phyloP scores from a whole-genome alignment of 2,329 filamentous ascomycete species.

The Chaetomiaceae sp. region DNA sequence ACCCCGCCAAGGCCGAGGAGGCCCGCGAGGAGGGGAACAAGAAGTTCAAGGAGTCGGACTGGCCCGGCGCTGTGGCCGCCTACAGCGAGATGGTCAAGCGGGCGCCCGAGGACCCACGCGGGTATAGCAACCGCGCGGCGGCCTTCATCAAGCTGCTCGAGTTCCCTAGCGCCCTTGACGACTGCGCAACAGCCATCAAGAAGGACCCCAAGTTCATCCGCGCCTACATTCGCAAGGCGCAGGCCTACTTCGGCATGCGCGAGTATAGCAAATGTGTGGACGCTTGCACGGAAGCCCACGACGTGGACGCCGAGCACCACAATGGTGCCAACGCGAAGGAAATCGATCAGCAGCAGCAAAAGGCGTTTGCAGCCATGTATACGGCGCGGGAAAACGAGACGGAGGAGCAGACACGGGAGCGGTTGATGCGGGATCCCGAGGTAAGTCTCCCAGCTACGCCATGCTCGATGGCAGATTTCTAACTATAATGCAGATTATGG shows the following conservation, averaged over 20 bases:
- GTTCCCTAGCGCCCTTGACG: conserved; percentile 87
- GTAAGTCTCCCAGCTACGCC: conserved; percentile 48
- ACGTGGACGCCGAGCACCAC: conserved; percentile 66
- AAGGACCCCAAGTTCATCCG: conserved; percentile 89
- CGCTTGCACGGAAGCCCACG: conserved; percentile 73
- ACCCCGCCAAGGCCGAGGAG: conserved; percentile 89
- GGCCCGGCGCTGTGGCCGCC: conserved; percentile 88
- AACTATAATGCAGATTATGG: conserved; percentile 60
- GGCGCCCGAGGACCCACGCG: conserved; percentile 83
- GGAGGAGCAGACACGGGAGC: conserved; percentile 89
- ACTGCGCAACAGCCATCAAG: conserved; percentile 89
- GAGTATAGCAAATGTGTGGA: conserved; percentile 96
- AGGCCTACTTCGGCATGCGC: conserved; percentile 94
- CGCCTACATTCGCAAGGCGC: conserved; percentile 93
- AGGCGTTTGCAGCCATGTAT: conserved; percentile 88
- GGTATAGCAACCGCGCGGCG: conserved; percentile 95
- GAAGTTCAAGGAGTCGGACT: conserved; percentile 96
- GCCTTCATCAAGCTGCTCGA: conserved; percentile 96
- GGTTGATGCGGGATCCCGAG: conserved; percentile 86
- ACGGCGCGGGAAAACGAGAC: conserved; percentile 87
- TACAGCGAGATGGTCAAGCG: conserved; percentile 98
- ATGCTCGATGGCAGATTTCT: conserved; percentile 27
- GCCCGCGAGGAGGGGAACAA: conserved; percentile 91
- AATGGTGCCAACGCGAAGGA: conserved; percentile 77
- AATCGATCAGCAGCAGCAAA: conserved; percentile 91